These are phyloP conservation scores for Clonostachys solani DNA, from an alignment of 2,329 filamentous ascomycete genomes.

Conservation along the genomic window DNA sequence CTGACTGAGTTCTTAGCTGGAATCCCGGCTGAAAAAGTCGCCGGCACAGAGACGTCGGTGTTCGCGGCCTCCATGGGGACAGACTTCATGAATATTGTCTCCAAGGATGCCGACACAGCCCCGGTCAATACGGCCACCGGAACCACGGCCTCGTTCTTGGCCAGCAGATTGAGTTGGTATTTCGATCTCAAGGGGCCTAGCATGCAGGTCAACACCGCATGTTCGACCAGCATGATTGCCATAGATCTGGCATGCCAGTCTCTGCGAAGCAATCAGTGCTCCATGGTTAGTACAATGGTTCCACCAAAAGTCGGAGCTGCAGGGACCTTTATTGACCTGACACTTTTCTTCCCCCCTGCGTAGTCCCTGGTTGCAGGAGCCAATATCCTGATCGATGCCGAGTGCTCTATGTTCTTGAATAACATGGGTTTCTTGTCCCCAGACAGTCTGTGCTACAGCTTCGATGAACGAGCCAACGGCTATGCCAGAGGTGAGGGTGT, in stretches of 20 bases:
- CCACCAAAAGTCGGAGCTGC: slow-evolving; percentile 20
- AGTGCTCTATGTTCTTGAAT: slow-evolving; percentile 11
- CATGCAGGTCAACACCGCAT: slow-evolving; percentile 26
- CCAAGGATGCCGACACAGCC: not conserved
- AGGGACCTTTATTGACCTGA: not conserved
- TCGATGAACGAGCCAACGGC: slow-evolving; percentile 24
- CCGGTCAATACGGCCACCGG: slow-evolving; percentile 18
- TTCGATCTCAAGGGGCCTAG: slow-evolving; percentile 30
- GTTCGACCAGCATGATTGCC: slow-evolving; percentile 25
- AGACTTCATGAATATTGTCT: not conserved
- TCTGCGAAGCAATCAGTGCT: slow-evolving; percentile 34
- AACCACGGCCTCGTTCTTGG: slow-evolving; percentile 16
- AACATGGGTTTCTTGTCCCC: slow-evolving; percentile 13
- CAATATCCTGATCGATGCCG: not conserved
- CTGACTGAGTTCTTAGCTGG: not conserved
- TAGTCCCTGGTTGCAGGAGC: slow-evolving; percentile 2
- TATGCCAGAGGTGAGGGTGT: slow-evolving; percentile 40
- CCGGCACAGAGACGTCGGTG: not conserved
- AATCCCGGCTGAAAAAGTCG: slow-evolving; percentile 1
- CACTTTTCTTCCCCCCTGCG: not conserved
- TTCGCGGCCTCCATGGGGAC: slow-evolving; percentile 3
- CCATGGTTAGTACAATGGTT: slow-evolving; percentile 20
- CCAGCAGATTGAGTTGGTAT: slow-evolving; percentile 28
- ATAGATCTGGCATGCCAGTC: slow-evolving; percentile 16
- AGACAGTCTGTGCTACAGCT: slow-evolving; percentile 13